phyloP scores from a whole-genome alignment of 1,284 basidiomycete genomes.

The Spongiforma sp. region DNA sequence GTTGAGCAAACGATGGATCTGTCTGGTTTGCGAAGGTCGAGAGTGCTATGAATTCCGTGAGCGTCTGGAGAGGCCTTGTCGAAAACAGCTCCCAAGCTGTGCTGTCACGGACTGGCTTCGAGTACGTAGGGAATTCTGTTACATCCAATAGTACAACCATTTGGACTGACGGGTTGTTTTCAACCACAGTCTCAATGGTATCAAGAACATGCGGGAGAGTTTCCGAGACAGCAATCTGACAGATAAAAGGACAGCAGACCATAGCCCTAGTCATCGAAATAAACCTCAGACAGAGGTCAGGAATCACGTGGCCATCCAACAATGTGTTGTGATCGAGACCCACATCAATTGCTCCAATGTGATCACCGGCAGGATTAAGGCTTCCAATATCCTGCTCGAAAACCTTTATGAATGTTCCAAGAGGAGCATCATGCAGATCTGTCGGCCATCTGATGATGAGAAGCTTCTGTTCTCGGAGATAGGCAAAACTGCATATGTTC shows the following conservation, averaged over 20 bases:
- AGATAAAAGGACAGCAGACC: neutral
- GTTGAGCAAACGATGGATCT: neutral
- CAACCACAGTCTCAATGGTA: neutral
- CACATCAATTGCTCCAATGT: too few relatives aligned
- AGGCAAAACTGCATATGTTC: neutral
- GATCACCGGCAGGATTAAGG: too few relatives aligned
- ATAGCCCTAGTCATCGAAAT: neutral
- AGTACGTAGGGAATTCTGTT: neutral
- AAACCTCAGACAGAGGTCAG: neutral
- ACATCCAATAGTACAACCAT: neutral
- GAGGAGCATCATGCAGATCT: neutral
- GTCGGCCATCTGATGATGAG: neutral
- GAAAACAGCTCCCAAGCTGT: neutral
- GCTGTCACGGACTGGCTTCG: neutral
- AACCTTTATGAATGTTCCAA: too few relatives aligned
- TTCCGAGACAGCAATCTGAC: neutral
- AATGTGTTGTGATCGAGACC: neutral
- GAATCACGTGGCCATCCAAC: neutral
- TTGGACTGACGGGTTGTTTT: neutral
- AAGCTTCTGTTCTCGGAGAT: neutral
- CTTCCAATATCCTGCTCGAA: too few relatives aligned
- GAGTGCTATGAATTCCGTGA: neutral
- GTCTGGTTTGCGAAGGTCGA: neutral
- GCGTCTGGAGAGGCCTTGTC: neutral
- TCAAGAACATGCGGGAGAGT: neutral